Percentiles rank a stretch among this genome's conserved stretches.
phyloP scores from a whole-genome alignment of 2,329 filamentous ascomycete species.

The Ceratocystis diversiconidia region DNA sequence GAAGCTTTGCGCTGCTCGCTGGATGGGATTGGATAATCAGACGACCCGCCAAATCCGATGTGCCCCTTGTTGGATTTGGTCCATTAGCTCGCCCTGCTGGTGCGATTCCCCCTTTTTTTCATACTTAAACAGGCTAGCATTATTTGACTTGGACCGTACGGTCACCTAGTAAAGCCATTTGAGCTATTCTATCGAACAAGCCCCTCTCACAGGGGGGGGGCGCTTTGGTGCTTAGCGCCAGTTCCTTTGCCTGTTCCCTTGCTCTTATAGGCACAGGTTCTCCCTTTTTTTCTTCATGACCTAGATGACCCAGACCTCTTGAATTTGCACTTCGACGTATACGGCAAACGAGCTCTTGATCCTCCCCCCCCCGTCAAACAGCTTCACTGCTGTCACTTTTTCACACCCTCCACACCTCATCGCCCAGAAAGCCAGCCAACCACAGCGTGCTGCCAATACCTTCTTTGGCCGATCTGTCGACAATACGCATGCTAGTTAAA shows the following conservation, averaged over 20 bases:
- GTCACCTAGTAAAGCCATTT: not conserved
- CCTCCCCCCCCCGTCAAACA: not conserved
- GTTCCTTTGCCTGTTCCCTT: not conserved
- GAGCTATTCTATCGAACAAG: not conserved
- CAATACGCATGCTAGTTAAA: no score
- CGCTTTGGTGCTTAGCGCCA: not conserved
- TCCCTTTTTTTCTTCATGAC: not conserved
- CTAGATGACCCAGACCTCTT: not conserved
- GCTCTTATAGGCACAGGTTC: conserved; percentile 1
- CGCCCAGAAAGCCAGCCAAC: not conserved
- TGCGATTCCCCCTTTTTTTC: not conserved
- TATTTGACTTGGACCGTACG: not conserved
- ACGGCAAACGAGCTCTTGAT: conserved; percentile 6
- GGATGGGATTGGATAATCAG: not conserved
- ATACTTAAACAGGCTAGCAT: not conserved
- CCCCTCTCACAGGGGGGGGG: not conserved
- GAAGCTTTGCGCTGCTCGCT: not conserved
- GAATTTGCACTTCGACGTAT: conserved; percentile 3
- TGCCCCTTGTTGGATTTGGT: not conserved
- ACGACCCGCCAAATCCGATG: not conserved
- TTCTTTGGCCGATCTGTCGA: not conserved
- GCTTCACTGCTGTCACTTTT: not conserved
- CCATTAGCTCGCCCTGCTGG: not conserved
- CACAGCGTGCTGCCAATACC: not conserved
- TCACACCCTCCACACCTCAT: not conserved